Percentiles rank a stretch among this genome's conserved stretches.
Evolutionary conservation across 495 filamentous ascomycete genomes (phyloP).

Genomic region (Eremomyces bilateralis): DNA sequence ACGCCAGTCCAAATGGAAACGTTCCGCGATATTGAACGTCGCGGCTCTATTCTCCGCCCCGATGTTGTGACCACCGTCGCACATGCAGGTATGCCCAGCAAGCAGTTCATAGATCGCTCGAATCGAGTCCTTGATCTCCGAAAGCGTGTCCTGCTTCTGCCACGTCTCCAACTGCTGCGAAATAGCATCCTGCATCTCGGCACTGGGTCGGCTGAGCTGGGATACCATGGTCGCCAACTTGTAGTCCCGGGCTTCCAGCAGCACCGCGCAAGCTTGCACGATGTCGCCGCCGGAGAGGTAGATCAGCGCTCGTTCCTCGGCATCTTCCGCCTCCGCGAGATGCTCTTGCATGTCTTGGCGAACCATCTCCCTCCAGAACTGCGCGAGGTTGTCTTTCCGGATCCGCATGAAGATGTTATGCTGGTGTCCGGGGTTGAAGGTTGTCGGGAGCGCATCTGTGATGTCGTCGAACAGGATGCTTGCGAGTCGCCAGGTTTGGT

Average conservation of each 20-base stretch:
- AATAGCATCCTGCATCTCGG: slow-evolving; percentile 39
- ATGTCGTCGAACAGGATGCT: slow-evolving; percentile 65
- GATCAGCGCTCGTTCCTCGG: slow-evolving; percentile 68
- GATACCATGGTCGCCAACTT: slow-evolving; percentile 67
- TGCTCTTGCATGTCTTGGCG: slow-evolving; percentile 28
- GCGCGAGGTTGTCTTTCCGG: slow-evolving; percentile 30
- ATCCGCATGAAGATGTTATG: slow-evolving; percentile 17
- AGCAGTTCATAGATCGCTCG: slow-evolving; percentile 78
- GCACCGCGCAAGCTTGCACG: slow-evolving; percentile 54
- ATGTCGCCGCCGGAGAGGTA: slow-evolving; percentile 57
- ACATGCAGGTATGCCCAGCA: slow-evolving; percentile 61
- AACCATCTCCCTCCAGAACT: slow-evolving; percentile 44
- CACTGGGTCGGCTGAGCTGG: slow-evolving; percentile 48
- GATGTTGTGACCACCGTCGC: slow-evolving; percentile 19
- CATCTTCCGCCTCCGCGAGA: slow-evolving; percentile 26
- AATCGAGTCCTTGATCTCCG: slow-evolving; percentile 69
- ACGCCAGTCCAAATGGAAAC: slow-evolving; percentile 76
- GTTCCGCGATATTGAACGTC: slow-evolving; percentile 55
- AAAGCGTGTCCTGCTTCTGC: slow-evolving; percentile 54
- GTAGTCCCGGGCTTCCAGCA: slow-evolving; percentile 50
- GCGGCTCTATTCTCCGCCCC: slow-evolving; percentile 47
- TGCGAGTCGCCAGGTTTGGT: slow-evolving; percentile 53
- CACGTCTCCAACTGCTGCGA: slow-evolving; percentile 60
- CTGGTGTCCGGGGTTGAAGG: slow-evolving; percentile 2
- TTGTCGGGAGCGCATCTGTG: slow-evolving; percentile 21